A percentile compares a stretch with the other conserved stretches of the same genome.
These are phyloP conservation scores for Venturia effusa DNA, from an alignment of 2,329 filamentous ascomycete species.

Conservation along the genomic window DNA sequence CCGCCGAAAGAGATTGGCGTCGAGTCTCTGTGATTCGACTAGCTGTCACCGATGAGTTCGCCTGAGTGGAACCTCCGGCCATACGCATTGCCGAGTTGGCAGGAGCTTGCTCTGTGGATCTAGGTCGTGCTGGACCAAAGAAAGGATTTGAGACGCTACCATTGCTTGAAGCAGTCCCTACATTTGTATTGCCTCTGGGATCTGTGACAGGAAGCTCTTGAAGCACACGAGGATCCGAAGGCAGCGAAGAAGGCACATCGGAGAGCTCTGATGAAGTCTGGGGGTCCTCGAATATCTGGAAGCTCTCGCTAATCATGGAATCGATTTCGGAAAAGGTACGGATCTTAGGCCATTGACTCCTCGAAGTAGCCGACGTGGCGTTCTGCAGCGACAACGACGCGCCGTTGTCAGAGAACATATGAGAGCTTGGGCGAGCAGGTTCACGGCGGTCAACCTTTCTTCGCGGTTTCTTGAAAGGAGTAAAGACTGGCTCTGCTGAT, in stretches of 20 bases:
- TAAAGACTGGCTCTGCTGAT: background rate
- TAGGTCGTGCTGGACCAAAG: background rate
- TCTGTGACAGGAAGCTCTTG: background rate
- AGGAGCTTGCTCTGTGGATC: background rate
- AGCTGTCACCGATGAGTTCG: background rate
- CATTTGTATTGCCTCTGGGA: background rate
- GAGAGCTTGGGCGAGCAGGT: conserved; percentile 1
- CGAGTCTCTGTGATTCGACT: background rate
- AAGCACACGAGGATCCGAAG: background rate
- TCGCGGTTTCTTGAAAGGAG: conserved; percentile 1
- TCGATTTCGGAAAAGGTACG: background rate
- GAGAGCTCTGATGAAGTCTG: background rate
- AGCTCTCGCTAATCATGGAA: background rate
- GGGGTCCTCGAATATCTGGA: background rate
- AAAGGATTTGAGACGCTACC: background rate
- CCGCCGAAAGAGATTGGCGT: background rate
- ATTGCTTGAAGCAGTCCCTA: background rate
- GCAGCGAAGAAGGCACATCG: background rate
- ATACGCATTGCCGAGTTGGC: background rate
- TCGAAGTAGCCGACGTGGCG: background rate
- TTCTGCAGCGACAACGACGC: background rate
- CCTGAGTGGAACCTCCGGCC: background rate
- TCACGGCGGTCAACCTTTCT: conserved; percentile 1
- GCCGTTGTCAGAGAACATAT: background rate
- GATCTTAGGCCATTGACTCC: background rate